Evolutionary conservation across 164 flowering plant species (phyloP).

Genomic region (Hamamelis virginiana): DNA sequence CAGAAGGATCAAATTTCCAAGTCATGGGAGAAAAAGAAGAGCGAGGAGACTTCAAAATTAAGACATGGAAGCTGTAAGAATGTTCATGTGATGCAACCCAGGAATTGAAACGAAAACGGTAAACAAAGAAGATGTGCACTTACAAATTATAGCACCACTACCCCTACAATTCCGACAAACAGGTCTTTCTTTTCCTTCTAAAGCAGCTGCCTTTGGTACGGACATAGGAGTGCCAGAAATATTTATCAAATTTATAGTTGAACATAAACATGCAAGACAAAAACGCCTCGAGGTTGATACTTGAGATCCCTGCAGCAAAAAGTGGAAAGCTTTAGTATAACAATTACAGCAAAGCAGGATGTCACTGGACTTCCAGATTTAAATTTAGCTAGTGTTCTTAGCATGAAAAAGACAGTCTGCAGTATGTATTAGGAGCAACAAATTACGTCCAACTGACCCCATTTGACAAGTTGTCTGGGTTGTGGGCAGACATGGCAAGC

Average conservation of each 20-base stretch:
- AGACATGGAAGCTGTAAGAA: too few relatives aligned
- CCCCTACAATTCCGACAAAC: conserved; percentile 90
- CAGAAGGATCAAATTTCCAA: too few relatives aligned
- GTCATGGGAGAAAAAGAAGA: too few relatives aligned
- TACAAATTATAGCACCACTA: conserved; percentile 89
- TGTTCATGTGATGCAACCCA: too few relatives aligned
- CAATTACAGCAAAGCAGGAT: not conserved
- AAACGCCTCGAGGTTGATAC: conserved; percentile 46
- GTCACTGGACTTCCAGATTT: not conserved
- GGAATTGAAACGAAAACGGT: not conserved
- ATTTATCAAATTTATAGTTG: conserved; percentile 46
- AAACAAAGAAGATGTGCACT: conserved; percentile 30
- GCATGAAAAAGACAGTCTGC: too few relatives aligned
- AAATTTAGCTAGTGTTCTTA: too few relatives aligned
- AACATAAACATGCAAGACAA: conserved; percentile 65
- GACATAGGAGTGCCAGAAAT: conserved; percentile 29
- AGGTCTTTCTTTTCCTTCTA: conserved; percentile 53
- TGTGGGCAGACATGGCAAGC: too few relatives aligned
- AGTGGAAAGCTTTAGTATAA: not conserved
- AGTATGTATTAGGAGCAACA: too few relatives aligned
- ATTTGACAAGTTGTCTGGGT: too few relatives aligned
- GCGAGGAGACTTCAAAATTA: too few relatives aligned
- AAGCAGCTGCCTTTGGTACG: conserved; percentile 39
- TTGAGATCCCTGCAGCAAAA: conserved; percentile 35
- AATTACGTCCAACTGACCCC: too few relatives aligned